These are phyloP conservation scores for Penicillium glabrum DNA, from an alignment of 2,329 filamentous ascomycete genomes.

Conservation along the genomic window DNA sequence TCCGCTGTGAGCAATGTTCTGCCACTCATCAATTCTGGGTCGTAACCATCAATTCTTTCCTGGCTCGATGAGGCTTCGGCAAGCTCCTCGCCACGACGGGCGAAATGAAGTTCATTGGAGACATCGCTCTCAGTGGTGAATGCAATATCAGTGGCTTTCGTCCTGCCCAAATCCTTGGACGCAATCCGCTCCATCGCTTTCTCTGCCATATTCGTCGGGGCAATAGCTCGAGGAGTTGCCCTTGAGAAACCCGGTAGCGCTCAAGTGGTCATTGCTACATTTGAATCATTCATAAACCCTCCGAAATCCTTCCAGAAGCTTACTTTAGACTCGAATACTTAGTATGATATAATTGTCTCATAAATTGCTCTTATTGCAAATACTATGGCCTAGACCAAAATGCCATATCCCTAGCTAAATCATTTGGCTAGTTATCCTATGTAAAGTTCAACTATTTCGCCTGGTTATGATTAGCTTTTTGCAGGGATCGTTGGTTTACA, in stretches of 20 bases:
- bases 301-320: background rate
- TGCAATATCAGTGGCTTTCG: background rate
- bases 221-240: no score
- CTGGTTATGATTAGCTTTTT: no score
- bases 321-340: no score
- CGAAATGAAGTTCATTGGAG: slow-evolving; percentile 18
- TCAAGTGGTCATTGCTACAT: background rate
- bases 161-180: background rate
- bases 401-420: background rate
- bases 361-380: slow-evolving; percentile 10
- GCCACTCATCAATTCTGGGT: slow-evolving; percentile 32
- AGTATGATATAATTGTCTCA: slow-evolving; percentile 5
- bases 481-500: no score
- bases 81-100: slow-evolving; percentile 16
- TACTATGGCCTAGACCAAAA: background rate
- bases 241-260: no score
- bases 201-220: background rate
- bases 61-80: slow-evolving; percentile 1
- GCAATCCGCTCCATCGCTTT: background rate
- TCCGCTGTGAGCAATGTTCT: slow-evolving; percentile 36
- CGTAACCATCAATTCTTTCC: slow-evolving; percentile 27
- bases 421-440: no score
- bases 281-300: background rate
- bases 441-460: no score
- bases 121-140: background rate